These are phyloP conservation scores for Pleochaeta shiraiana DNA, from an alignment of 2,329 filamentous ascomycete species.

Conservation along the genomic window DNA sequence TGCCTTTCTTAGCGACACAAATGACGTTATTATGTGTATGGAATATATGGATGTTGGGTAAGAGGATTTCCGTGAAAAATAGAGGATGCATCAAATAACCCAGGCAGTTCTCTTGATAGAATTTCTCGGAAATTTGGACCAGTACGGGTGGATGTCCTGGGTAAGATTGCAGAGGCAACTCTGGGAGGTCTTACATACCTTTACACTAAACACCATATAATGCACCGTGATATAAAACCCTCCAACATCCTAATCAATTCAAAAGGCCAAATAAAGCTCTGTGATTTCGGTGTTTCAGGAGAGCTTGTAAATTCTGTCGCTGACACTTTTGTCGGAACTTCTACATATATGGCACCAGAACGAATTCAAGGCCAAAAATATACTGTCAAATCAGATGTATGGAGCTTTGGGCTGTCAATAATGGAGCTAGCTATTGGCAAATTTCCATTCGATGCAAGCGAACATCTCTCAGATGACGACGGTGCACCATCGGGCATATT, in stretches of 20 bases:
- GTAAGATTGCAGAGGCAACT: conserved; percentile 93
- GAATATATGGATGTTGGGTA: conserved; percentile 99
- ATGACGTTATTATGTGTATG: conserved; percentile 99
- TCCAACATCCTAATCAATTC: conserved; percentile 97
- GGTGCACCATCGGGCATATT: conserved; percentile 84
- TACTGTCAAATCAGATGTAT: conserved; percentile 95
- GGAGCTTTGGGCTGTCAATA: conserved; percentile 86
- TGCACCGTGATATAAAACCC: conserved; percentile 98
- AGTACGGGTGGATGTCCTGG: conserved; percentile 84
- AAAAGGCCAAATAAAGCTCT: conserved; percentile 83
- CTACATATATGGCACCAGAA: conserved; percentile 98
- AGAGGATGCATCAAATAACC: neutral
- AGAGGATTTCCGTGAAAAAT: conserved; percentile 20
- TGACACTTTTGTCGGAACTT: conserved; percentile 95
- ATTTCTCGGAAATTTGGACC: conserved; percentile 92
- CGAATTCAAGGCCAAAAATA: conserved; percentile 94
- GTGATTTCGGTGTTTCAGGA: conserved; percentile 96
- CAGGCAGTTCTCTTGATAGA: conserved; percentile 63
- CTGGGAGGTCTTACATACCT: conserved; percentile 87
- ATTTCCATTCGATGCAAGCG: conserved; percentile 73
- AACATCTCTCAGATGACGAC: conserved; percentile 48
- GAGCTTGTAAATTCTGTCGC: conserved; percentile 96
- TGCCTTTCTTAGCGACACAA: conserved; percentile 87
- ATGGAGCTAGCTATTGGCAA: conserved; percentile 98
- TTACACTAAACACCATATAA: conserved; percentile 89